phyloP scores from a whole-genome alignment of 148 eudicot species.

The Vaccinium macrocarpon region DNA sequence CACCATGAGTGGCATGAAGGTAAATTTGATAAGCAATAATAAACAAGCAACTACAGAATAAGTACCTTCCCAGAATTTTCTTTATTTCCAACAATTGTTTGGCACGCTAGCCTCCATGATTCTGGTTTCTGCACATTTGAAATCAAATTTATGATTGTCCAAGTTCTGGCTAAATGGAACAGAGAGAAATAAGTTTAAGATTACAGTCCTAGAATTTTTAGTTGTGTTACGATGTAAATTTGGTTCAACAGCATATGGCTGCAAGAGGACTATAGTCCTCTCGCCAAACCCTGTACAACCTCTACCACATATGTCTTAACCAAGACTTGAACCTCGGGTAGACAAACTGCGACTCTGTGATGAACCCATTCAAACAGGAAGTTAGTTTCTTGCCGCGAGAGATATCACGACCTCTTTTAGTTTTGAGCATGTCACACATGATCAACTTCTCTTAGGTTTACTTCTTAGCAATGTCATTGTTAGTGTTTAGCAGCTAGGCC shows the following conservation, averaged over 20 bases:
- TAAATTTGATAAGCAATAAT: not conserved
- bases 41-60: not conserved
- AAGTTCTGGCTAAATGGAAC: not conserved
- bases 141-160: not conserved
- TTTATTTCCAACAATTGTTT: slow-evolving; percentile 93
- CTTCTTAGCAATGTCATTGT: not conserved
- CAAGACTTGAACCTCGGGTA: not conserved
- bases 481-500: not conserved
- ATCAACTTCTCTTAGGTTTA: not conserved
- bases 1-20: not conserved
- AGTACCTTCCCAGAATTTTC: slow-evolving; percentile 92
- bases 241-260: slow-evolving; percentile 6
- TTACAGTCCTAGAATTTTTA: not conserved
- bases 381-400: not conserved
- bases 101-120: slow-evolving; percentile 99
- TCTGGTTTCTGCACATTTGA: slow-evolving; percentile 71
- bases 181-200: not conserved
- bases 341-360: not conserved
- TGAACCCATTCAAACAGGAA: not conserved
- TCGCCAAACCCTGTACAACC: not conserved
- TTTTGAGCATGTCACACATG: not conserved
- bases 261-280: not conserved
- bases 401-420: not conserved
- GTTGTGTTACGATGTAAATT: not conserved
- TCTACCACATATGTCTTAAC: not conserved